Conservation (phyloP, 2,329 filamentous ascomycete genomes). For the Apiospora rasikravindrae region DNA sequence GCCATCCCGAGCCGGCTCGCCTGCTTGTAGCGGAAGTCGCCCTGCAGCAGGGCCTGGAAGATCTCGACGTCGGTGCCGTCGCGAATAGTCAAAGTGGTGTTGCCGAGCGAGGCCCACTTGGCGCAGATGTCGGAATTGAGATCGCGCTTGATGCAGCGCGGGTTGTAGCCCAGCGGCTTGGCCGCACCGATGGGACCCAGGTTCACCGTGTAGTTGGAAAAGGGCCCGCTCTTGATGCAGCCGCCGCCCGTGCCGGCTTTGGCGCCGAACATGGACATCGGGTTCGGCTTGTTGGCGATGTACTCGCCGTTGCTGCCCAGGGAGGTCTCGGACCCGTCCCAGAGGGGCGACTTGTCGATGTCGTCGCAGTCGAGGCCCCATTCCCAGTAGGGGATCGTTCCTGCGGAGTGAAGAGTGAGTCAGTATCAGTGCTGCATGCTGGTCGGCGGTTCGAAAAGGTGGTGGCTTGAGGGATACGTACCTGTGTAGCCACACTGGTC, state of each 20-base stretch:
- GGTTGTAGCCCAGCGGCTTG: slow-evolving; percentile 43
- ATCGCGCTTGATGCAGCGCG: slow-evolving; percentile 49
- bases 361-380: slow-evolving; percentile 46
- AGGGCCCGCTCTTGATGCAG: slow-evolving; percentile 54
- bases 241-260: slow-evolving; percentile 58
- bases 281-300: slow-evolving; percentile 30
- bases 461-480: slow-evolving; percentile 29
- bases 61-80: slow-evolving; percentile 40
- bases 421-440: slow-evolving; percentile 22
- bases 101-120: slow-evolving; percentile 35
- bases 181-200: slow-evolving; percentile 39
- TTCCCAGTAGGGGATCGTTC: slow-evolving; percentile 41
- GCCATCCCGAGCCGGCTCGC: slow-evolving; percentile 34
- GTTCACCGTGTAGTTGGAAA: slow-evolving; percentile 46
- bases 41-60: slow-evolving; percentile 49
- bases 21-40: slow-evolving; percentile 39
- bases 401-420: neutral
- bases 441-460: neutral
- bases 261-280: slow-evolving; percentile 33
- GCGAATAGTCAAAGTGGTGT: slow-evolving; percentile 45
- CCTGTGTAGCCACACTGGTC: slow-evolving; percentile 43
- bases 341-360: slow-evolving; percentile 47
- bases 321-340: slow-evolving; percentile 51
- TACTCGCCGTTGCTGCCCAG: slow-evolving; percentile 50
- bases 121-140: slow-evolving; percentile 41